phyloP scores from a whole-genome alignment of 1,284 basidiomycete genomes.

The Caloboletus firmus region DNA sequence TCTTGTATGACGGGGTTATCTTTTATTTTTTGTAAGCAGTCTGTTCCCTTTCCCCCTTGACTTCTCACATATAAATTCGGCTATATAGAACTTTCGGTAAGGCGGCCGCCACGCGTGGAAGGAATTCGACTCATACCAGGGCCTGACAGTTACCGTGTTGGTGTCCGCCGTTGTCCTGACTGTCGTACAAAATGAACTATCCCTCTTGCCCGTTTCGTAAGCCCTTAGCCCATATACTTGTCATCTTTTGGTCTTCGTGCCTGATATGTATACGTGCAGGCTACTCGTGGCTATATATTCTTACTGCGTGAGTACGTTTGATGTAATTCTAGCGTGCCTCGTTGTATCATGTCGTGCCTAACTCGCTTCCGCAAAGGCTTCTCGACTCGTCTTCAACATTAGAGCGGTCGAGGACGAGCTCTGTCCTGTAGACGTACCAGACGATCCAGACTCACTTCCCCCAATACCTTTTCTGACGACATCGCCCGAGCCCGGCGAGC shows the following conservation, averaged over 20 bases:
- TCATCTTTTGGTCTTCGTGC: not conserved
- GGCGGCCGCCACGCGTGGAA: not conserved
- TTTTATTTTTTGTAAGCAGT: slow-evolving; percentile 24
- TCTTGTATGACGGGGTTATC: slow-evolving; percentile 16
- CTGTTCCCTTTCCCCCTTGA: not conserved
- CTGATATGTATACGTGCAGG: slow-evolving; percentile 13
- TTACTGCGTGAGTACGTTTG: slow-evolving; percentile 19
- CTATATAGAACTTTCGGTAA: slow-evolving; percentile 19
- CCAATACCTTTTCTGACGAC: not conserved
- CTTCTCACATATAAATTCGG: not conserved
- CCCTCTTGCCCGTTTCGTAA: slow-evolving; percentile 16
- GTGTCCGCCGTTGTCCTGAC: slow-evolving; percentile 19
- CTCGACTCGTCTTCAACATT: slow-evolving; percentile 26
- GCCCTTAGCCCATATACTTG: not conserved
- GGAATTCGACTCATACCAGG: not conserved
- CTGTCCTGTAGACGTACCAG: slow-evolving; percentile 5
- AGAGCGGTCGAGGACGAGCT: slow-evolving; percentile 7
- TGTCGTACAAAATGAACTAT: slow-evolving; percentile 15
- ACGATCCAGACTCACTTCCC: slow-evolving; percentile 6
- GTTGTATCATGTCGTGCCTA: not conserved
- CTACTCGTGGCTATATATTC: slow-evolving; percentile 19
- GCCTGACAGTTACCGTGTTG: slow-evolving; percentile 13
- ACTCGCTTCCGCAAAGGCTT: slow-evolving; percentile 16
- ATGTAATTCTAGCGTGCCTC: not conserved
- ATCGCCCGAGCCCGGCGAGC: not conserved